Evolutionary conservation across 306 rosid genomes (phyloP).

Genomic region (Cucumis cinereus): DNA sequence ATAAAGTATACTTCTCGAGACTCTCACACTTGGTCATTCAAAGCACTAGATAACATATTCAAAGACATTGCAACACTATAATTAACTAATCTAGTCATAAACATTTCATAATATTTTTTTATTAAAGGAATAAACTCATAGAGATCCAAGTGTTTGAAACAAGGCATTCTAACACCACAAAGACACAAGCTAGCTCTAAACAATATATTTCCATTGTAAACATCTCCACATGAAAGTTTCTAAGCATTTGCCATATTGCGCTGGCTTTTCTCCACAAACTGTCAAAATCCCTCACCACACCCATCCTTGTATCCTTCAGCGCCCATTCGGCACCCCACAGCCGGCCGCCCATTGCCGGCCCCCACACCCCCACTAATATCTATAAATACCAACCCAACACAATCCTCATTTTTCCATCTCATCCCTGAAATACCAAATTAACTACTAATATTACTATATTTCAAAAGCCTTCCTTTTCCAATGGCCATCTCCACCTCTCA

Average conservation of each 20-base stretch:
- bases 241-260: not conserved
- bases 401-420: not conserved
- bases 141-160: not conserved
- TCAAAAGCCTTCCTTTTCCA: not conserved
- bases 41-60: too few species aligned
- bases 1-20: too few species aligned
- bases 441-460: not conserved
- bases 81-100: too few species aligned
- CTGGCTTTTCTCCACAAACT: not conserved
- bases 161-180: not conserved
- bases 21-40: too few species aligned
- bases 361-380: not conserved
- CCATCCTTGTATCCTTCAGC: not conserved
- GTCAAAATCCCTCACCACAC: not conserved
- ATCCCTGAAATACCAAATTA: not conserved
- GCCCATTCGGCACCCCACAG: not conserved
- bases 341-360: constrained; percentile 1
- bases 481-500: not conserved
- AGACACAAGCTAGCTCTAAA: not conserved
- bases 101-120: too few species aligned
- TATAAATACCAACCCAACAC: not conserved
- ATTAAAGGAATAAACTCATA: not conserved
- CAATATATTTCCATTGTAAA: not conserved
- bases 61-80: too few species aligned
- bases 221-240: not conserved